Evolutionary conservation across 306 rosid genomes (phyloP).

Genomic region (Sphenostylis stenocarpa): DNA sequence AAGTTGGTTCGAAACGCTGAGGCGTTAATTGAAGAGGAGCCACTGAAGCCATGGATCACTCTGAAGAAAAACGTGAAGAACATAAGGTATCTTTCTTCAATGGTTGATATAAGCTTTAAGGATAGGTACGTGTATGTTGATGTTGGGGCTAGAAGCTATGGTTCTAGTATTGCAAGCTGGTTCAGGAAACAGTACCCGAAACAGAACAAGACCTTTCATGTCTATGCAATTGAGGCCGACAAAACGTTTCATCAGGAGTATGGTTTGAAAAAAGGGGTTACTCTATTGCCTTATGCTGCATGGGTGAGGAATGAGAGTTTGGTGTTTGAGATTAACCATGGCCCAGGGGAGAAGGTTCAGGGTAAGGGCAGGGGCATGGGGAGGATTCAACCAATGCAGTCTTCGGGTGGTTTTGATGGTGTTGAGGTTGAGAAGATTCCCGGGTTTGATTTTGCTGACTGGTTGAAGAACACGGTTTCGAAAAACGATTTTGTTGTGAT

Average conservation of each 20-base stretch:
- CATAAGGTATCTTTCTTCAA: constrained; percentile 67
- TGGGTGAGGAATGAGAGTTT: constrained; percentile 95
- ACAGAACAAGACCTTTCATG: constrained; percentile 85
- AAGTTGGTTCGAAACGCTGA: constrained; percentile 62
- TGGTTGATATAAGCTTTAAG: constrained; percentile 86
- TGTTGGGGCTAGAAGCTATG: constrained; percentile 92
- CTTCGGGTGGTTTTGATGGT: constrained; percentile 36
- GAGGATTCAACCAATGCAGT: constrained; percentile 68
- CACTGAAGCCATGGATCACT: constrained; percentile 88
- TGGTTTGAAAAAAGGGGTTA: constrained; percentile 60
- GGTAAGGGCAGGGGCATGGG: constrained; percentile 87
- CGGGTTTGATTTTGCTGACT: constrained; percentile 80
- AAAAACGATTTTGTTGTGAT: constrained; percentile 87
- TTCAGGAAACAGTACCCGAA: constrained; percentile 91
- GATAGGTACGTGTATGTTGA: constrained; percentile 77
- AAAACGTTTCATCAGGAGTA: constrained; percentile 75
- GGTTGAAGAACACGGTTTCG: constrained; percentile 73
- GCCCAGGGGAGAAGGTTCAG: constrained; percentile 56
- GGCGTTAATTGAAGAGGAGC: constrained; percentile 69
- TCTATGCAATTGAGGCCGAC: constrained; percentile 92
- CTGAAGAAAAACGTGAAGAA: constrained; percentile 84
- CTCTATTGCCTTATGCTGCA: constrained; percentile 79
- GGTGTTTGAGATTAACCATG: constrained; percentile 67
- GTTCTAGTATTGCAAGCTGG: constrained; percentile 96
- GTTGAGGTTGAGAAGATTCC: constrained; percentile 72